phyloP scores from a whole-genome alignment of 805 yeast genomes.

The Ogataea parapolymorpha region DNA sequence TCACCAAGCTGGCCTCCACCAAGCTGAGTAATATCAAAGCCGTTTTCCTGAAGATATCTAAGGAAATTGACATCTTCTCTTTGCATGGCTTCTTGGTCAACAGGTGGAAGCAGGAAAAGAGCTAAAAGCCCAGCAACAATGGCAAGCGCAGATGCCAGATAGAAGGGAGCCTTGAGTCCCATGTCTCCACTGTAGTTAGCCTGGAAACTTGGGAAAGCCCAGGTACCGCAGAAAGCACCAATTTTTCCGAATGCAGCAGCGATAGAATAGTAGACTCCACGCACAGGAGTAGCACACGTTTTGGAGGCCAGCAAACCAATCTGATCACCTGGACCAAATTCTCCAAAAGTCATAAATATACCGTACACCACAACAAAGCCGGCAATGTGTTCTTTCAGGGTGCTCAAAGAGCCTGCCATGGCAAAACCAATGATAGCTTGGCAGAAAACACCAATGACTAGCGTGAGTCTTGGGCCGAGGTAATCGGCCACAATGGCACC shows the following conservation, averaged over 20 bases:
- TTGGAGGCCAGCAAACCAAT: constrained; percentile 86
- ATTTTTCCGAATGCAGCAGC: constrained; percentile 91
- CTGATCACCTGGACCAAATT: constrained; percentile 92
- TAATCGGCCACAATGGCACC: constrained; percentile 88
- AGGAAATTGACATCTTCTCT: constrained; percentile 73
- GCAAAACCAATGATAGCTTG: constrained; percentile 81
- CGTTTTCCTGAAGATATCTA: constrained; percentile 60
- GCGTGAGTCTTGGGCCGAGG: constrained; percentile 85
- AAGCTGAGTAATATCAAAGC: constrained; percentile 64
- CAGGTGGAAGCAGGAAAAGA: constrained; percentile 69
- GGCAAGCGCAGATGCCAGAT: constrained; percentile 75
- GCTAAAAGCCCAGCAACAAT: constrained; percentile 67
- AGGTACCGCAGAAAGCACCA: constrained; percentile 91
- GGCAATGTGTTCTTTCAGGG: constrained; percentile 59
- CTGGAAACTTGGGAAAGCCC: constrained; percentile 80
- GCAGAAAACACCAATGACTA: constrained; percentile 59
- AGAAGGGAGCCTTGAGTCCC: constrained; percentile 77
- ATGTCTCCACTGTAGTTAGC: constrained; percentile 52
- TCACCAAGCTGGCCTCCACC: constrained; percentile 38
- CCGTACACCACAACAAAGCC: constrained; percentile 86
- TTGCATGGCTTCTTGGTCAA: constrained; percentile 79
- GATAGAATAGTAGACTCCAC: constrained; percentile 88
- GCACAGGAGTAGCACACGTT: constrained; percentile 78
- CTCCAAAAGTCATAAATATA: constrained; percentile 82
- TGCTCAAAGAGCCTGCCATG: constrained; percentile 70